Evolutionary conservation across 768 basidiomycete species (phyloP), one percentile per base, ranked within the genome.

Genomic region (Phylloporus scabripes): DNA sequence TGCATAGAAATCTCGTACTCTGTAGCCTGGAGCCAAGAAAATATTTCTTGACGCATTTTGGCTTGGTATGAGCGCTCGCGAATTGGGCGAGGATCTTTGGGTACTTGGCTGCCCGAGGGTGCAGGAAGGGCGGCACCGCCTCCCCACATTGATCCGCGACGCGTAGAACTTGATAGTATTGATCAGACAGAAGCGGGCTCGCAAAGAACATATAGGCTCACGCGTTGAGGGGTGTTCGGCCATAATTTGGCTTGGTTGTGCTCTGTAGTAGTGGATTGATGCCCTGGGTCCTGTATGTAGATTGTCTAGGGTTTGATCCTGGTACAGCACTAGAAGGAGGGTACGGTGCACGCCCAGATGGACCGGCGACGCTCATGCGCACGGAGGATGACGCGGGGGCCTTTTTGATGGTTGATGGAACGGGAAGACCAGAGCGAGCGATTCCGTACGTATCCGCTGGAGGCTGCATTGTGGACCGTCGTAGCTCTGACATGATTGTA

Each of bases 381-480:
- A 75, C 77, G n/a, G 70, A 69, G 18, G 69, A 68, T 44, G 73
- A 54, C 5, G 64, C 63, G 20, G 74, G 62, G 9, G 78, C 75
- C 63, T 87, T 91, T 74, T 90, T 91, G 51, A 78, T 66, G 0
- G 87, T 84, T 0, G 88, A 78, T 5, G 86, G 87, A 46, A 89
- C 64, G 1, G 90, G 89, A 12, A 92, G 76, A 23, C 80, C 76
- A 2, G 90, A 87, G 39, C 83, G 75, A 28, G 58, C 64, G 57
- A 70, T 77, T 11, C 72, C 72, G 56, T 79, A 68, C 1, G 74
- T 63, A 44, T 85, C 83, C 3, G 69, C 39, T 12, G 74, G 50
- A 18, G 78, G 73, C 45, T 80, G 82, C 72, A 85, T 74, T 1
- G 76, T 76, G 31, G 81, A 82, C 37, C 79, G 77, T 49, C 83